Conservation (phyloP, 345 rosid genomes). For the Hibiscus syriacus region DNA sequence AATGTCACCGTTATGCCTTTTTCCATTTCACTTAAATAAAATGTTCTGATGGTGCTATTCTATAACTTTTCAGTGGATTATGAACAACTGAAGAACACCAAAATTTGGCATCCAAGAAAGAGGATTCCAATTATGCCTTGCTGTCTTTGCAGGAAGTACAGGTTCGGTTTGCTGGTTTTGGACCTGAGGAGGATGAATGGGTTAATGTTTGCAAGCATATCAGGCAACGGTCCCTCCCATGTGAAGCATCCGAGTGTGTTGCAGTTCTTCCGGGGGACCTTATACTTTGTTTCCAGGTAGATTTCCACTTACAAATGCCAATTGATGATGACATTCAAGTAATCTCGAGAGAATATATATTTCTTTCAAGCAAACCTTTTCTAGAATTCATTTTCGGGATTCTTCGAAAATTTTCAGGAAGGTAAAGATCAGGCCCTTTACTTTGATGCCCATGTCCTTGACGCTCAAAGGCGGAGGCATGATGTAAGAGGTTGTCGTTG, state of each 20-base stretch:
- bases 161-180: constrained; percentile 93
- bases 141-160: constrained; percentile 62
- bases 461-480: constrained; percentile 95
- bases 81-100: constrained; percentile 4
- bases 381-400: constrained; percentile 6
- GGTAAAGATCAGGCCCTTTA: constrained; percentile 99
- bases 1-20: neutral
- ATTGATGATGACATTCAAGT: neutral
- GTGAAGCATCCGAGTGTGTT: constrained; percentile 98
- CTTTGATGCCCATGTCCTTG: constrained; percentile 92
- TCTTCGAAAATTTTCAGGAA: constrained; percentile 47
- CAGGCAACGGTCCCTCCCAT: constrained; percentile 94
- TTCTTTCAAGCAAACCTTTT: neutral
- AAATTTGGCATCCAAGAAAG: neutral
- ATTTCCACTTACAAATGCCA: constrained; percentile 6
- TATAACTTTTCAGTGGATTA: neutral
- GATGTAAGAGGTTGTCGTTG: constrained; percentile 99
- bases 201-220: constrained; percentile 65
- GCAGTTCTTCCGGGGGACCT: constrained; percentile 99
- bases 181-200: constrained; percentile 98
- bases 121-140: neutral
- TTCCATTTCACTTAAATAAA: neutral
- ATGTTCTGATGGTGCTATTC: neutral
- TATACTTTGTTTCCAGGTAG: constrained; percentile 95
- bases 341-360: neutral